Evolutionary conservation across 2,329 filamentous ascomycete genomes (phyloP).

Genomic region (Phaeoacremonium minimum): DNA sequence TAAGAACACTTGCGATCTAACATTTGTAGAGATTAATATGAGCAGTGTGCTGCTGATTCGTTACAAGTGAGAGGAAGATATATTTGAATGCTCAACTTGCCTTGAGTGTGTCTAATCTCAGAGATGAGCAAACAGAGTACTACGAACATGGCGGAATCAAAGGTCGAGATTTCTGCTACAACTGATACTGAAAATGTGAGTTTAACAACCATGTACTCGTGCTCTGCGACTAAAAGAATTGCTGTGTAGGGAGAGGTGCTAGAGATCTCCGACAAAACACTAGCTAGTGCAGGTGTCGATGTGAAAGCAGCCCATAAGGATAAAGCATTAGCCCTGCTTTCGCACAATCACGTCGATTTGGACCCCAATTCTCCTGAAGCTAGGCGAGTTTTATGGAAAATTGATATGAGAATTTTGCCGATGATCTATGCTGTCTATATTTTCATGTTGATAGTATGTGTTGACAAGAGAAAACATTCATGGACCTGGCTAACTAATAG

Average conservation of each 20-base stretch:
- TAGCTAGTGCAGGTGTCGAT: not conserved
- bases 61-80: not conserved
- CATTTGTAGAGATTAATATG: not conserved
- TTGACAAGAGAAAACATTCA: not conserved
- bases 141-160: not conserved
- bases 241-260: not conserved
- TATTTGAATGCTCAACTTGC: not conserved
- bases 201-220: not conserved
- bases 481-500: not conserved
- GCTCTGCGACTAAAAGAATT: not conserved
- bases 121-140: not conserved
- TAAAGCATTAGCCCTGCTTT: conserved; percentile 1
- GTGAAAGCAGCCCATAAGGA: not conserved
- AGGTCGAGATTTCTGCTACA: not conserved
- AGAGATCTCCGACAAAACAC: not conserved
- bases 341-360: not conserved
- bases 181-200: not conserved
- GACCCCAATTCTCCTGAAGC: conserved; percentile 2
- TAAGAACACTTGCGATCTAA: not conserved
- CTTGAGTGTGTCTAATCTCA: not conserved
- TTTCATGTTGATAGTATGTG: conserved; percentile 2
- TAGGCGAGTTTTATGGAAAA: not conserved
- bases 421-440: not conserved
- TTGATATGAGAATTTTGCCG: not conserved
- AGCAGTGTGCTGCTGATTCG: not conserved